These are phyloP conservation scores for Lactarius hatsudake DNA, from an alignment of 768 basidiomycete species.

Conservation along the genomic window DNA sequence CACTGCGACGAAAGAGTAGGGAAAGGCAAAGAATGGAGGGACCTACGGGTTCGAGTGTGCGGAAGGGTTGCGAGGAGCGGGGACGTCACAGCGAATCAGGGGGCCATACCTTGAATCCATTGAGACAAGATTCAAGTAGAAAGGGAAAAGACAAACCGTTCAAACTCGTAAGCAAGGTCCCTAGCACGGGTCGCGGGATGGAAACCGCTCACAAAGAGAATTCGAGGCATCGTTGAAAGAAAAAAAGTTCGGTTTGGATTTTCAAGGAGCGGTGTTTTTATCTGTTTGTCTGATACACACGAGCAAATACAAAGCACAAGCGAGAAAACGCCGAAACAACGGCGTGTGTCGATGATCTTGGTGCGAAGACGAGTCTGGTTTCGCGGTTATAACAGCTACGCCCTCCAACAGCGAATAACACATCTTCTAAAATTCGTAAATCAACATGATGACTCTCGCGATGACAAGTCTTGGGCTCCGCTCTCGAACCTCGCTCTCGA, in stretches of 20 bases:
- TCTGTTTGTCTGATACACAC: constrained; percentile 4
- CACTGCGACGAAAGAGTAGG: constrained; percentile 31
- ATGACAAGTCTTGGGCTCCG: background rate
- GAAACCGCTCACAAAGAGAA: constrained; percentile 85
- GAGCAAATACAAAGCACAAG: background rate
- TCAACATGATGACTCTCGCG: background rate
- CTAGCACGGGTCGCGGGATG: constrained; percentile 78
- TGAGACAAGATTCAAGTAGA: constrained; percentile 32
- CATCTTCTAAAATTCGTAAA: background rate
- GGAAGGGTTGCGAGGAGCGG: constrained; percentile 77
- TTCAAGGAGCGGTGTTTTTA: background rate
- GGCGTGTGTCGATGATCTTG: background rate
- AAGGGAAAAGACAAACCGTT: constrained; percentile 49
- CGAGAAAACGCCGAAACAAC: background rate
- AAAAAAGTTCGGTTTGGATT: background rate
- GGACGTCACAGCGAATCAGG: constrained; percentile 85
- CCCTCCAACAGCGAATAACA: background rate
- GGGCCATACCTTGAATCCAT: constrained; percentile 54
- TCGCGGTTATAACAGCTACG: background rate
- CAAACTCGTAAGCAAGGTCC: constrained; percentile 84
- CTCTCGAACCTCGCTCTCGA: background rate
- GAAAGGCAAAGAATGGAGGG: constrained; percentile 25
- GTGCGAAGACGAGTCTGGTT: background rate
- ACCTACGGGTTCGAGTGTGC: constrained; percentile 83
- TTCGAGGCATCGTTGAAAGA: constrained; percentile 64